Base-by-base conservation (phyloP, 108 stramenopile species). In the Cylindrotheca closterium region DNA sequence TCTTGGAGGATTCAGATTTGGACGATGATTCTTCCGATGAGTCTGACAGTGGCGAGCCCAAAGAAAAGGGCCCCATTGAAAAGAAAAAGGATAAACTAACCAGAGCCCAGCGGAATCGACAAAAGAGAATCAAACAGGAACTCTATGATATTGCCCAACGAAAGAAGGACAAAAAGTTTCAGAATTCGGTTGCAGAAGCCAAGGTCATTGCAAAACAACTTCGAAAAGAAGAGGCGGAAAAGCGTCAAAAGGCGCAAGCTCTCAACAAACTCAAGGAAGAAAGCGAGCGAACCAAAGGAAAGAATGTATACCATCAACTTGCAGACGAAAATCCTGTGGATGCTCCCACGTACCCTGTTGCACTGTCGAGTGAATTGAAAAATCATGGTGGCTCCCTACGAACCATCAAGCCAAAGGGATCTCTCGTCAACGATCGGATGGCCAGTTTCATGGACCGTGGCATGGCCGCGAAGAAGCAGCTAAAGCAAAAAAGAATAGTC, bases 71-170 rank as follows among this genome's bases (percentile, higher is more conserved):
- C 1, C 62, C 55, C 19, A 62, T 80, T 37, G 58, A 51, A 7
- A 86, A 85, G 37, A 67, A 66, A 33, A 76, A 75, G 63, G 86
- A 79, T 47, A 93, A 93, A 51, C 60, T 91, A 54, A 93, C 92
- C 23, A 67, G 81, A 34, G 87, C 92, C 1, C 83, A 93, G 48
- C 85, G 92, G 55, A 93, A 93, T 60, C 86, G 82, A 52, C 87
- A 89, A 75, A 88, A 83, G 53, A 78, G 92, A 48, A 47, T 79
- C 46, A 80, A 86, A 31, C 73, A 66, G 1, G 83, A 84, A 58
- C 54, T 74, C 27, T 53, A 53, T 2, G 75, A 71, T 22, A 57
- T 89, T 26, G 58, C 79, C 50, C 60, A 78, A 55, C 79, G 79
- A 2, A 82, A 76, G 47, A 29, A 47, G 8, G 49, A 60, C 49